Evolutionary conservation across 2,329 filamentous ascomycete genomes (phyloP).

Genomic region (Simplicillium aogashimaense): DNA sequence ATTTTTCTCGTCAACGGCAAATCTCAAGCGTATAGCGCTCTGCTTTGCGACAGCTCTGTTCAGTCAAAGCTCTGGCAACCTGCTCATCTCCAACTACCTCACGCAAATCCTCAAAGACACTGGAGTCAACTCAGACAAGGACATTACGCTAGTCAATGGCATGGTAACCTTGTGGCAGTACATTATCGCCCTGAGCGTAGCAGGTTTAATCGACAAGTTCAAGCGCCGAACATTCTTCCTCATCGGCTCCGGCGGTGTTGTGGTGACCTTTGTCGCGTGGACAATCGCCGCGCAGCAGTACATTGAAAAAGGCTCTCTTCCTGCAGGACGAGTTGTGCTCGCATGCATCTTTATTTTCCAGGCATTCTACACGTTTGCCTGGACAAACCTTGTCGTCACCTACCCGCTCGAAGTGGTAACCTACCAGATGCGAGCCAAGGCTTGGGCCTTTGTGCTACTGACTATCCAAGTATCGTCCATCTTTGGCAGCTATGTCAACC

Average conservation of each 20-base stretch:
- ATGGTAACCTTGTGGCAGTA: slow-evolving; percentile 32
- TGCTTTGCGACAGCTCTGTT: slow-evolving; percentile 29
- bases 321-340: slow-evolving; percentile 22
- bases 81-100: slow-evolving; percentile 31
- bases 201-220: slow-evolving; percentile 24
- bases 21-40: slow-evolving; percentile 27
- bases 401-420: slow-evolving; percentile 32
- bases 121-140: slow-evolving; percentile 22
- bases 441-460: slow-evolving; percentile 27
- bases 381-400: slow-evolving; percentile 31
- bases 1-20: slow-evolving; percentile 26
- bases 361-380: slow-evolving; percentile 29
- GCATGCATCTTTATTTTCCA: slow-evolving; percentile 32
- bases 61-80: slow-evolving; percentile 28
- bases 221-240: slow-evolving; percentile 28
- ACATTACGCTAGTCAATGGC: slow-evolving; percentile 30
- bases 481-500: slow-evolving; percentile 29
- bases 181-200: slow-evolving; percentile 26
- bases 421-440: slow-evolving; percentile 30
- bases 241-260: slow-evolving; percentile 24
- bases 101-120: slow-evolving; percentile 27
- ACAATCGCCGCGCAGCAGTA: slow-evolving; percentile 27
- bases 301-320: slow-evolving; percentile 18
- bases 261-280: slow-evolving; percentile 28
- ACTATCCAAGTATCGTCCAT: slow-evolving; percentile 26